Conservation (phyloP, 441 rosid genomes). For the Pelargonium fulgidum region DNA sequence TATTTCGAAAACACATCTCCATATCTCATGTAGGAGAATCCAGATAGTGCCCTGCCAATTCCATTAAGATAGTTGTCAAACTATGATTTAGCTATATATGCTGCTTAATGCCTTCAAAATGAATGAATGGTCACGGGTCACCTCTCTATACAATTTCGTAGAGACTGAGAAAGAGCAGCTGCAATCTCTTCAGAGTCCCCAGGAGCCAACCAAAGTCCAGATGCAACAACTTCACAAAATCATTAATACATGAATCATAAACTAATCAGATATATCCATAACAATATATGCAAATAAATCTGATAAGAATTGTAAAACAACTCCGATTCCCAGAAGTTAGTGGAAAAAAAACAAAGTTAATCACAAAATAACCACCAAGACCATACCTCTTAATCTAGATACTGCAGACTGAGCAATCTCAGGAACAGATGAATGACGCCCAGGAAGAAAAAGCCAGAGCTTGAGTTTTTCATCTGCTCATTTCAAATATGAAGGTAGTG, state of each 20-base stretch:
- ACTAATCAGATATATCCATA: constrained; percentile 14
- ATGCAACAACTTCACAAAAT: constrained; percentile 65
- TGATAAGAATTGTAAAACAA: neutral
- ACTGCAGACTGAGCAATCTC: constrained; percentile 84
- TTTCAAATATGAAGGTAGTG: neutral
- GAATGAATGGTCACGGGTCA: constrained; percentile 28
- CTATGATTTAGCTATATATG: constrained; percentile 16
- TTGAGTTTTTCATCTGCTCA: constrained; percentile 88
- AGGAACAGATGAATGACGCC: constrained; percentile 57
- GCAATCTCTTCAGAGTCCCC: constrained; percentile 99
- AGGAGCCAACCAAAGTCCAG: constrained; percentile 97
- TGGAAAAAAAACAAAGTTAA: constrained; percentile 3
- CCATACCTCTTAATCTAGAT: constrained; percentile 80
- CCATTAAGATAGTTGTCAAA: constrained; percentile 22
- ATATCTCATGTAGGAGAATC: constrained; percentile 84
- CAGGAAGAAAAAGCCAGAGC: constrained; percentile 99
- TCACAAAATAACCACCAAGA: neutral
- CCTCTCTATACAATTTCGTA: constrained; percentile 92
- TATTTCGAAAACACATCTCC: constrained; percentile 92
- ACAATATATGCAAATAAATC: neutral
- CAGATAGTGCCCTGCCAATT: constrained; percentile 56
- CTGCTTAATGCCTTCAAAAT: constrained; percentile 17
- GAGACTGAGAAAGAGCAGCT: constrained; percentile 84
- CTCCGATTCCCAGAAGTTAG: neutral
- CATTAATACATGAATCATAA: constrained; percentile 17